A percentile compares a stretch with the other conserved stretches of the same genome.
These are phyloP conservation scores for Diaporthe sp. DNA, from an alignment of 2,329 filamentous ascomycete species.

Conservation along the genomic window DNA sequence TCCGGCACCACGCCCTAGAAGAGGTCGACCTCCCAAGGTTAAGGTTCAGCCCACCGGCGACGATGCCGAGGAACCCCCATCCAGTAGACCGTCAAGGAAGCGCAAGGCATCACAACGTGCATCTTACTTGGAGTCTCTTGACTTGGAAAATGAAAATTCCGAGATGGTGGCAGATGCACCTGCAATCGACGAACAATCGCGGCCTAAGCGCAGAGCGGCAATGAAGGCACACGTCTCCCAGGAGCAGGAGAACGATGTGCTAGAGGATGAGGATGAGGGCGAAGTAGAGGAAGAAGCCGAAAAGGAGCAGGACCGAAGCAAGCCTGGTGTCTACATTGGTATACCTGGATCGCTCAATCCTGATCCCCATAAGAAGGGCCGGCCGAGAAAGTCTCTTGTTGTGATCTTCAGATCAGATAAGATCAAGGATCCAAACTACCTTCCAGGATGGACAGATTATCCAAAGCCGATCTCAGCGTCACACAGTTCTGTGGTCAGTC, in stretches of 20 bases:
- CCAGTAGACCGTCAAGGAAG: conserved; percentile 21
- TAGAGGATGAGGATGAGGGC: conserved; percentile 1
- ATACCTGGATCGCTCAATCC: conserved; percentile 47
- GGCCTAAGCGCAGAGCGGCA: conserved; percentile 25
- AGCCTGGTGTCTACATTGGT: conserved; percentile 46
- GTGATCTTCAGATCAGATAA: conserved; percentile 49
- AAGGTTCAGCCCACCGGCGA: not conserved
- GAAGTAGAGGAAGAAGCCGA: conserved; percentile 25
- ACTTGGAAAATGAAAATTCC: not conserved
- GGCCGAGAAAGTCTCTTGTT: conserved; percentile 50
- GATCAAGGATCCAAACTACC: conserved; percentile 45
- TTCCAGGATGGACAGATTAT: conserved; percentile 39
- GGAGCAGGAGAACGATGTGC: not conserved
- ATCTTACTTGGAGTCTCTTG: conserved; percentile 28
- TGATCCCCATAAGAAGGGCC: conserved; percentile 47
- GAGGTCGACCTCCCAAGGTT: conserved; percentile 19
- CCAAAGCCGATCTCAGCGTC: conserved; percentile 18
- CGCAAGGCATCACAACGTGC: conserved; percentile 37
- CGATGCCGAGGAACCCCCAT: not conserved
- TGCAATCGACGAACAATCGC: conserved; percentile 10
- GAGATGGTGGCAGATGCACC: not conserved
- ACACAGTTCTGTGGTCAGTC: not conserved
- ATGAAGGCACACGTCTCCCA: conserved; percentile 4
- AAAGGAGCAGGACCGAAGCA: conserved; percentile 30
- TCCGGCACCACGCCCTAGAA: not conserved